Evolutionary conservation across 441 rosid genomes (phyloP), one percentile per base, ranked within the genome.

Genomic region (Lepidium campestre): DNA sequence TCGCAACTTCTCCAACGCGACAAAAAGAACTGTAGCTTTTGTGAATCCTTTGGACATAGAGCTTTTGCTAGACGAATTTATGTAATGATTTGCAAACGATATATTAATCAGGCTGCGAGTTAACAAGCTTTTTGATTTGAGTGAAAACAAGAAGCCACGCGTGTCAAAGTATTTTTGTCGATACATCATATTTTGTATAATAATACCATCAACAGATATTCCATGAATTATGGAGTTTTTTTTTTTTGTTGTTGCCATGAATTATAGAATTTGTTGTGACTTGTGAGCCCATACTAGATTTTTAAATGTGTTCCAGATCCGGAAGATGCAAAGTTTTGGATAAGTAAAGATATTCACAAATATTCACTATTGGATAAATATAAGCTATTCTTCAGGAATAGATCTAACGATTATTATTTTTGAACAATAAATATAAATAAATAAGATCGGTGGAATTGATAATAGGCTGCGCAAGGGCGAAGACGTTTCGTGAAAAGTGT

Each of bases 381-480:
- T 9, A 50, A 50, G n/a, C 35, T 54, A 69, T 69, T 29, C 17
- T 52, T 58, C 47, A 53, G 54, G 45, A 69, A 50, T 54, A 36
- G 60, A 41, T 59, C 14, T 29, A 17, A 58, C 64, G 18, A 58
- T 27, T 11, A 9, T 31, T 59, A 56, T 36, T 4, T 13, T 4
- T 7, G 2, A 8, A 20, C 23, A 40, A 57, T 13, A 22, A 15
- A 27, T 27, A 14, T 27, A 27, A 59, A 61, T 50, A 45, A 57
- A 58, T 41, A 4, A 10, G 52, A 71, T 56, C 52, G 57, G 75
- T 71, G 75, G 74, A 31, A 55, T 25, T 6, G 17, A 35, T 10
- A 35, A 44, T 6, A 32, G n/a, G n/a, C n/a, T 39, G 50, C 41
- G 12, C 59, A 40, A 49, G 27, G 10, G 2, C n/a, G n/a, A 19